Conservation (phyloP, 2,329 filamentous ascomycete genomes). For the Lithohypha guttulata region DNA sequence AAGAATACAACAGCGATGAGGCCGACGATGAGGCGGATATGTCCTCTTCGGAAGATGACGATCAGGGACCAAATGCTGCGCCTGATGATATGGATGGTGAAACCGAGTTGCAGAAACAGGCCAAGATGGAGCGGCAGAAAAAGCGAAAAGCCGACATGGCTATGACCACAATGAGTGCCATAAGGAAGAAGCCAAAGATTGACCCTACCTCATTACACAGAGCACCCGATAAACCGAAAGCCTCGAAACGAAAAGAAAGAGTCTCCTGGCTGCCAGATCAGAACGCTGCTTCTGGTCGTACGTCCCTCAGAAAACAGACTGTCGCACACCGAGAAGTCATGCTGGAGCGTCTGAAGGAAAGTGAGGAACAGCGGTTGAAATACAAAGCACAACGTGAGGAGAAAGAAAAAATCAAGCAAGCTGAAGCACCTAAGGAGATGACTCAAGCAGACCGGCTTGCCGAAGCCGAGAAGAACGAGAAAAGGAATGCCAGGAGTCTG, state of each 20-base stretch:
- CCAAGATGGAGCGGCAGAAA: constrained; percentile 58
- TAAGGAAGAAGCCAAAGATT: constrained; percentile 65
- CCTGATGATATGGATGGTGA: constrained; percentile 74
- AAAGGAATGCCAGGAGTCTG: constrained; percentile 76
- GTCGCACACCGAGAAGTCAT: constrained; percentile 53
- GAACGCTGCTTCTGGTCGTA: constrained; percentile 51
- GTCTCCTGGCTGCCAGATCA: constrained; percentile 57
- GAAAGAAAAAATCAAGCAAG: constrained; percentile 54
- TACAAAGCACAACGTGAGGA: constrained; percentile 48
- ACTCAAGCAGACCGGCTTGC: constrained; percentile 77
- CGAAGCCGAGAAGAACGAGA: constrained; percentile 74
- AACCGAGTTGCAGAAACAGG: constrained; percentile 69
- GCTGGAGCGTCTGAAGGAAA: constrained; percentile 38
- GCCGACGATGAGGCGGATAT: constrained; percentile 75
- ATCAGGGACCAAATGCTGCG: constrained; percentile 46
- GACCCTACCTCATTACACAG: constrained; percentile 33
- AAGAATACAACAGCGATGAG: constrained; percentile 36
- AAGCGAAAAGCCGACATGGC: constrained; percentile 74
- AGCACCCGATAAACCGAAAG: constrained; percentile 28
- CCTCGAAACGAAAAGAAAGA: constrained; percentile 61
- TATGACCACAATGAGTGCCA: constrained; percentile 47
- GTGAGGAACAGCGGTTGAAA: constrained; percentile 37
- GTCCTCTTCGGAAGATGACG: constrained; percentile 73
- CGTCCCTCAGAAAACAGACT: constrained; percentile 53
- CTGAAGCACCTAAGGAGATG: constrained; percentile 66